Evolutionary conservation across 768 basidiomycete genomes (phyloP).

Genomic region (Sistotremastrum niveocremeum): DNA sequence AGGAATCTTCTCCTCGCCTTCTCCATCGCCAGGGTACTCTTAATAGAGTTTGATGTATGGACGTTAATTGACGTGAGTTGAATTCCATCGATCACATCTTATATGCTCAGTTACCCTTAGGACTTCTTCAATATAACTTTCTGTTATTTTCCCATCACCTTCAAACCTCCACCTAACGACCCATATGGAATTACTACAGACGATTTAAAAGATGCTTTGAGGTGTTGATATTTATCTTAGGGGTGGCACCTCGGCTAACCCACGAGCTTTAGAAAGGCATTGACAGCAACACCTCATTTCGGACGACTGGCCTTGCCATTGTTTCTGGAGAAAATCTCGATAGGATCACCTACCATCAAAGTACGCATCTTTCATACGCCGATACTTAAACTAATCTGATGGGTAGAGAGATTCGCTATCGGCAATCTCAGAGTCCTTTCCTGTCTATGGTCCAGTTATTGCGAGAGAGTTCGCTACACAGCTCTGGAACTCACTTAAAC

Average conservation of each 20-base stretch:
- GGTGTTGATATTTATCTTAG: constrained; percentile 25
- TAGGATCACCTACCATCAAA: constrained; percentile 73
- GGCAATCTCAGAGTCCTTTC: constrained; percentile 63
- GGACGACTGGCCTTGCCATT: constrained; percentile 76
- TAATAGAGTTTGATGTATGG: constrained; percentile 78
- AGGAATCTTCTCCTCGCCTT: constrained; percentile 86
- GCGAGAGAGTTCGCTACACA: constrained; percentile 53
- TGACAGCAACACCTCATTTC: constrained; percentile 70
- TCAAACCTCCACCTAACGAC: constrained; percentile 86
- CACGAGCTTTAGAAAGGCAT: constrained; percentile 36
- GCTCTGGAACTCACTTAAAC: constrained; percentile 82
- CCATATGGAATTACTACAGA: constrained; percentile 86
- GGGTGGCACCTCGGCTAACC: background rate
- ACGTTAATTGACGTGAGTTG: constrained; percentile 59
- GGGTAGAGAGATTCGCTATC: constrained; percentile 75
- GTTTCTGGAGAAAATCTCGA: constrained; percentile 83
- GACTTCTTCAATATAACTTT: constrained; percentile 89
- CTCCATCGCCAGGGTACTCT: constrained; percentile 69
- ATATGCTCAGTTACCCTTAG: constrained; percentile 24
- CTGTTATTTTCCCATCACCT: constrained; percentile 98
- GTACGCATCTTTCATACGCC: constrained; percentile 23
- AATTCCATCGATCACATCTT: background rate
- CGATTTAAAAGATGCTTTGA: constrained; percentile 61
- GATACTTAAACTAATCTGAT: constrained; percentile 1
- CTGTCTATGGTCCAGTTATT: constrained; percentile 62